phyloP scores from a whole-genome alignment of 768 basidiomycete genomes.

The Cantharellus anzutake region DNA sequence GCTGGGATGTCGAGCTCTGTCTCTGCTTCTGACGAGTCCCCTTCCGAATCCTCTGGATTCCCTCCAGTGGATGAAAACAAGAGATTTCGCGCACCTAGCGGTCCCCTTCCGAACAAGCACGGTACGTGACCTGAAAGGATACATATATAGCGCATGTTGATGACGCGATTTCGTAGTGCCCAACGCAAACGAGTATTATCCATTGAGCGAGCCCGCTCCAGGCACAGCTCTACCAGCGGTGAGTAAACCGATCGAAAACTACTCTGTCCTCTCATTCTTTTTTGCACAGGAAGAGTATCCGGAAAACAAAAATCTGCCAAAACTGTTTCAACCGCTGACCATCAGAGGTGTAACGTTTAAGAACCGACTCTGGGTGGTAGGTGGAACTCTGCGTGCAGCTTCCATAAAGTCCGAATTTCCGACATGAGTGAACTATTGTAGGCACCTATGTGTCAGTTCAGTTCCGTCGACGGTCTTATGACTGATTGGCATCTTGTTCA shows the following conservation, averaged over 20 bases:
- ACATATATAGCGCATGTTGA: no score
- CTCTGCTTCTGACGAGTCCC: no score
- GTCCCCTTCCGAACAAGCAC: neutral
- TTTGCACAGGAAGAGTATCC: constrained; percentile 12
- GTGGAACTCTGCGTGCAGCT: constrained; percentile 8
- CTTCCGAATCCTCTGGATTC: neutral
- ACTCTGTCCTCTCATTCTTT: neutral
- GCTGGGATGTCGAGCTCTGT: no score
- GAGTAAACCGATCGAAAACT: neutral
- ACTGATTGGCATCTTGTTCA: constrained; percentile 78
- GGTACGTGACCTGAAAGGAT: constrained; percentile 9
- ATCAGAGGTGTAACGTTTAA: constrained; percentile 46
- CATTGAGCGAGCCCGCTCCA: constrained; percentile 38
- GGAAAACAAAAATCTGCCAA: constrained; percentile 32
- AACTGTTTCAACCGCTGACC: constrained; percentile 46
- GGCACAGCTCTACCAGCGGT: constrained; percentile 25
- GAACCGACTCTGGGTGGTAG: constrained; percentile 52
- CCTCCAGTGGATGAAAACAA: neutral
- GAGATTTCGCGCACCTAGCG: neutral
- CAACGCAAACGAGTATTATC: constrained; percentile 36
- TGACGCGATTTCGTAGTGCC: constrained; percentile 14
- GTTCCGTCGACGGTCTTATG: constrained; percentile 48
- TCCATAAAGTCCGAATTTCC: neutral
- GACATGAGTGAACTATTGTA: constrained; percentile 12
- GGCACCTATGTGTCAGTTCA: constrained; percentile 77